Evolutionary conservation across 2,329 filamentous ascomycete genomes (phyloP).

Genomic region (Mariannaea elegans): DNA sequence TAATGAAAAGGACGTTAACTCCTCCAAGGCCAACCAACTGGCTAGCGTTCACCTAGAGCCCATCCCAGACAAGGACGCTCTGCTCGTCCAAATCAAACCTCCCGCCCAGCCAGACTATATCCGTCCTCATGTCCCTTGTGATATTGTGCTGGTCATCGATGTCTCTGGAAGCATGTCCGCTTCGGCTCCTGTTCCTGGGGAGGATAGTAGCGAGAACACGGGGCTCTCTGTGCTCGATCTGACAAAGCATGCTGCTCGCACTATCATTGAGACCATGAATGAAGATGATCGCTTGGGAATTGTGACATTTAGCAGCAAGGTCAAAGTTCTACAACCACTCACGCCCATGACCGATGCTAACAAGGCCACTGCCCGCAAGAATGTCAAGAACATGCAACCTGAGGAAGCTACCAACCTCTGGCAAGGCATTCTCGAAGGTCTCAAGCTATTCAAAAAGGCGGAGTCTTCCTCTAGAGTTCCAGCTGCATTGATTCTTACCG

Average conservation of each 20-base stretch:
- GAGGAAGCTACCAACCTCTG: constrained; percentile 63
- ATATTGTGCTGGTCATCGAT: constrained; percentile 70
- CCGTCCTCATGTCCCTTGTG: constrained; percentile 58
- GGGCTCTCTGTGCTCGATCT: constrained; percentile 67
- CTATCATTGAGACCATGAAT: constrained; percentile 65
- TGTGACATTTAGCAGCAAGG: constrained; percentile 59
- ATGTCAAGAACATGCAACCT: constrained; percentile 53
- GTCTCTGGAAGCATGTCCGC: constrained; percentile 65
- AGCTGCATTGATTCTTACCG: constrained; percentile 63
- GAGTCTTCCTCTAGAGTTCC: constrained; percentile 51
- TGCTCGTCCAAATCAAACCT: constrained; percentile 58
- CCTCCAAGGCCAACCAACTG: constrained; percentile 16
- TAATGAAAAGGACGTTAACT: background rate
- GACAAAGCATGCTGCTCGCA: constrained; percentile 66
- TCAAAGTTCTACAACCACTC: constrained; percentile 56
- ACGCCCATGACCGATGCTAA: constrained; percentile 55
- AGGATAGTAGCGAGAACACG: constrained; percentile 54
- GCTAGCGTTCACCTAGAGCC: constrained; percentile 51
- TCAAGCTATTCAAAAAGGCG: constrained; percentile 55
- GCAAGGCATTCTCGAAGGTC: constrained; percentile 62
- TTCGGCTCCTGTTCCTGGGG: constrained; percentile 57
- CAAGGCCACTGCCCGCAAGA: constrained; percentile 53
- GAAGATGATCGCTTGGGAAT: constrained; percentile 65
- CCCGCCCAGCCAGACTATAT: constrained; percentile 46
- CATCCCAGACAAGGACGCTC: constrained; percentile 47